phyloP scores from a whole-genome alignment of 805 yeast species.

The Candida qinlingensis region DNA sequence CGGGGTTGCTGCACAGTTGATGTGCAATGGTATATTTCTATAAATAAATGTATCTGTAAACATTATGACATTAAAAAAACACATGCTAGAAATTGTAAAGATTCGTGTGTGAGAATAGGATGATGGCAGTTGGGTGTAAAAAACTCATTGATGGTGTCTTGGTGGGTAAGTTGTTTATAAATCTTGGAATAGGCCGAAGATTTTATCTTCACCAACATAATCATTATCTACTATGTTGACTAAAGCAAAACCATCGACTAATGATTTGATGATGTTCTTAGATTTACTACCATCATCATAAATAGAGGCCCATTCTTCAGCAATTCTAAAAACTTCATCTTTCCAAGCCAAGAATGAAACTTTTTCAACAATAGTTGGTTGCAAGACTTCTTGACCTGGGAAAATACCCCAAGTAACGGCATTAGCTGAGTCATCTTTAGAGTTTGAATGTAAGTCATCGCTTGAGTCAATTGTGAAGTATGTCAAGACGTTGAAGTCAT shows the following conservation, averaged over 20 bases:
- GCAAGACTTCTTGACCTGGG: slow-evolving; percentile 92
- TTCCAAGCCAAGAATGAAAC: slow-evolving; percentile 95
- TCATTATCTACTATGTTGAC: slow-evolving; percentile 91
- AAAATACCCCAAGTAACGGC: slow-evolving; percentile 99
- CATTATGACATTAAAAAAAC: slow-evolving; percentile 1
- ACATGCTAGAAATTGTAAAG: neutral
- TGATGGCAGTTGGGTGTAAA: no score
- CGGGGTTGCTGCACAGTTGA: slow-evolving; percentile 2
- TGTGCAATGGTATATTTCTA: slow-evolving; percentile 1
- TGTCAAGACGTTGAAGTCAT: slow-evolving; percentile 51
- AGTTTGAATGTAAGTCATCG: slow-evolving; percentile 58
- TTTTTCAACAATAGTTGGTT: slow-evolving; percentile 93
- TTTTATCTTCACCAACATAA: slow-evolving; percentile 52
- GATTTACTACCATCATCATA: slow-evolving; percentile 33
- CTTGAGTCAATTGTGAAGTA: slow-evolving; percentile 69
- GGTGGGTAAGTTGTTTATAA: slow-evolving; percentile 7
- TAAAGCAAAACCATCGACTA: slow-evolving; percentile 56
- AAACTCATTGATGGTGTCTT: neutral
- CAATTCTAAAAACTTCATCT: slow-evolving; percentile 84
- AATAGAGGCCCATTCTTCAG: slow-evolving; percentile 71
- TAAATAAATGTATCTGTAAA: neutral
- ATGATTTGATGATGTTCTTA: slow-evolving; percentile 36
- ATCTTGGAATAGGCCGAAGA: slow-evolving; percentile 46
- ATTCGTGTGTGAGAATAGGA: no score
- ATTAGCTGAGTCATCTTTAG: slow-evolving; percentile 66